Evolutionary conservation across 495 filamentous ascomycete genomes (phyloP), one percentile per base, ranked within the genome.

Genomic region (Parachaetomium inaequale): DNA sequence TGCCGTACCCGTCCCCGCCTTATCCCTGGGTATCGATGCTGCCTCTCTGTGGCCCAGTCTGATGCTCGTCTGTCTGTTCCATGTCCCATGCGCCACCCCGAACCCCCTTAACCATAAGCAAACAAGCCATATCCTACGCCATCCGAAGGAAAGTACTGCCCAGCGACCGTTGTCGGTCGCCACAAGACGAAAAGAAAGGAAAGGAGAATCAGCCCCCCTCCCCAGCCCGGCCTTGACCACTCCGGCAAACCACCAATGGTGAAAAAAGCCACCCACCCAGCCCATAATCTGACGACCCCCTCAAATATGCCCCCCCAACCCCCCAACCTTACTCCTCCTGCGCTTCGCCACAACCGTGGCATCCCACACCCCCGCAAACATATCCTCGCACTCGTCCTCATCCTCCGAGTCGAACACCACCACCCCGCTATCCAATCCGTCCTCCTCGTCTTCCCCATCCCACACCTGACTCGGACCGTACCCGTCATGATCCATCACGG

Each of bases 361-460:
- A 66, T 87, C 89, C 93, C 93, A 98, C 3, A 90, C 80, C 0
- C 93, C 93, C 12, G 85, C 81, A 76, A 98, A 97, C 54, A 98
- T 70, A 73, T 96, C 93, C 68, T 97, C 93, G 63, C 93, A 96
- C 76, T 98, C 93, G 55, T 95, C 91, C 69, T 96, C 92, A 72
- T 98, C 93, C 52, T 92, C 86, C 62, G 86, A 90, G 76, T 98
- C 91, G 72, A 96, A 96, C 57, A 91, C 85, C 3, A 91, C 70
- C 55, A 73, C 34, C 4, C n/a, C 75, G 31, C 68, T 68, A 36
- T 68, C 67, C 5, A 57, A 66, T 4, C 55, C 63, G 1, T 52
- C 65, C 0, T 49, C 65, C 11, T 63, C 45, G 3, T 26, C 42
- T 66, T 23, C 36, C 46, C 23, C 11, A 49, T 28, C 46, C 46